phyloP scores from a whole-genome alignment of 2,329 filamentous ascomycete species.

The Sporothrix euskadiensis region DNA sequence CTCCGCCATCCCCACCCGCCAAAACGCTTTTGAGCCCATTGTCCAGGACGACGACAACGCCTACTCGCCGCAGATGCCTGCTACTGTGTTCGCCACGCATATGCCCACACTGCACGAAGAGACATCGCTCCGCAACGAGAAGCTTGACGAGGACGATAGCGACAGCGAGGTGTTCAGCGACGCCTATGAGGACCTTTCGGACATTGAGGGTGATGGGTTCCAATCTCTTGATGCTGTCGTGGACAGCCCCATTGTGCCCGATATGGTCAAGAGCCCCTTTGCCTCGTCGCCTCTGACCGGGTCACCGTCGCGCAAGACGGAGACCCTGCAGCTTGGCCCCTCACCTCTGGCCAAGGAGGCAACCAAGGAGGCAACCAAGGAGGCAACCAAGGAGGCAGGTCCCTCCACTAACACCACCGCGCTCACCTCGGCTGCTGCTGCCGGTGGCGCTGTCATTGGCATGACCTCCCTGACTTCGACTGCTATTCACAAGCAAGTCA shows the following conservation, averaged over 20 bases:
- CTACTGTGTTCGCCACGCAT: constrained; percentile 34
- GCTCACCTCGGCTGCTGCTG: not conserved
- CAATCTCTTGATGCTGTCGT: constrained; percentile 72
- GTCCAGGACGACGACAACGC: constrained; percentile 32
- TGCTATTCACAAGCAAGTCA: constrained; percentile 5
- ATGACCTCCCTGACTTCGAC: constrained; percentile 8
- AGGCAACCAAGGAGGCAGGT: too few relatives aligned
- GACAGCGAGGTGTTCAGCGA: constrained; percentile 67
- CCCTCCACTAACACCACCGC: not conserved
- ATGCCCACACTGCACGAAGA: constrained; percentile 41
- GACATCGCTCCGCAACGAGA: constrained; percentile 26
- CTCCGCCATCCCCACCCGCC: constrained; percentile 22
- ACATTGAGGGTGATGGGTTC: constrained; percentile 66
- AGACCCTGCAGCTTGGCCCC: not conserved
- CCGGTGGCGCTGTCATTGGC: not conserved
- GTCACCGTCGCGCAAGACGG: constrained; percentile 4
- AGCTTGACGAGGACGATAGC: constrained; percentile 12
- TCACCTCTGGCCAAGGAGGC: constrained; percentile 12
- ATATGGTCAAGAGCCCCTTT: constrained; percentile 27
- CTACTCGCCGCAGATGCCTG: constrained; percentile 31
- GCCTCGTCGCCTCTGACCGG: constrained; percentile 7
- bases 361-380: not conserved
- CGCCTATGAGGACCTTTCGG: constrained; percentile 71
- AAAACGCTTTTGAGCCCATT: constrained; percentile 34
- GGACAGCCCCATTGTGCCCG: constrained; percentile 53